Base-by-base conservation (phyloP, 345 rosid species). In the Schrenkiella parvula region DNA sequence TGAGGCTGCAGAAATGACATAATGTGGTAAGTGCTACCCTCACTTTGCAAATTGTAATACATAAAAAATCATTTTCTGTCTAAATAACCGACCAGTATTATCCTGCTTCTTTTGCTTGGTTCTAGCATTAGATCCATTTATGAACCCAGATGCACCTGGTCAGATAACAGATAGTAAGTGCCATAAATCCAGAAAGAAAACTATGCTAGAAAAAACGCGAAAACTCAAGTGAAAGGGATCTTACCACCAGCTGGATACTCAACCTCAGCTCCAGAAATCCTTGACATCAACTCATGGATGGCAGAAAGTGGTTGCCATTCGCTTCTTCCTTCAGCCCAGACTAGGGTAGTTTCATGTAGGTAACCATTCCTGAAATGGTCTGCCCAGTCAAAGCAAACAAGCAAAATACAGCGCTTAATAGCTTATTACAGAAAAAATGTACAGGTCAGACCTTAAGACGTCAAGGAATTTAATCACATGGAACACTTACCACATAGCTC, bases 251-350 rank as follows among this genome's bases (percentile, higher is more conserved):
- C 60, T 46, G 82, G 78, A 71, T 46, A 29, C 46, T 11, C 63
- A 53, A 58, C 71, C 38, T 55, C 83, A 35, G 55, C 76, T 53
- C 66, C 80, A 74, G 88, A 75, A 63, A 79, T 79, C 74, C 78
- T 83, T 18, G 85, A 71, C 62, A 78, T 68, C 56, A 95, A 75
- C 80, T 75, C 93, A 1, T 92, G 86, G 69, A 95, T 78, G 9
- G 91, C 67, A 34, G 95, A 86, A 32, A 95, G 62, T 13, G 95
- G 93, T 73, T 89, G 87, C 97, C 99, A 92, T 28, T 84, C 86
- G 35, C 82, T 86, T 80, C 92, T 80, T 76, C 97, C 98, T 56
- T 92, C 88, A 38, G 93, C 82, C 98, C 98, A 90, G 14, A 86
- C 93, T 13, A 88, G 84, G 6, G 95, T 88, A 71, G 65, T 84